Percentiles rank a stretch among this genome's conserved stretches.
These are phyloP conservation scores for Hypoxylon sp. DNA, from an alignment of 2,329 filamentous ascomycete genomes.

Conservation along the genomic window DNA sequence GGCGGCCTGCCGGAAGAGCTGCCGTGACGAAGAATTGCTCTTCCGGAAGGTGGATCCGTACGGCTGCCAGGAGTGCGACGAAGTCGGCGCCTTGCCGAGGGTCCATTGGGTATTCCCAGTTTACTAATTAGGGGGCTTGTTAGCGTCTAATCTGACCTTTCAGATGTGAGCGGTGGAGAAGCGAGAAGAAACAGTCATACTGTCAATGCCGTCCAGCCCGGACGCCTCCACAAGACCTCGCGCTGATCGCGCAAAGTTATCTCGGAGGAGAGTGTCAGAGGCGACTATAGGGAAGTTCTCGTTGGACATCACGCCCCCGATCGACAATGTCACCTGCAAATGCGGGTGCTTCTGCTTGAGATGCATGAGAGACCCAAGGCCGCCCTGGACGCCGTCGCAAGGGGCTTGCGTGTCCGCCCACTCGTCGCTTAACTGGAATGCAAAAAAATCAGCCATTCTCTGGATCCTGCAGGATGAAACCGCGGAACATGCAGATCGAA, in stretches of 20 bases:
- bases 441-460: conserved; percentile 20
- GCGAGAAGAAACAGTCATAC: conserved; percentile 59
- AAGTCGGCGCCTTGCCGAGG: conserved; percentile 77
- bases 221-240: conserved; percentile 76
- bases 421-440: conserved; percentile 78
- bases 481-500: conserved; percentile 15
- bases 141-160: conserved; percentile 7
- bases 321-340: conserved; percentile 80
- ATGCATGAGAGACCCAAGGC: conserved; percentile 78
- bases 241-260: conserved; percentile 78
- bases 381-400: conserved; percentile 78
- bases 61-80: conserved; percentile 72
- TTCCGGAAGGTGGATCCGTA: conserved; percentile 76
- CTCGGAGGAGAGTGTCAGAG: conserved; percentile 67
- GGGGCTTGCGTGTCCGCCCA: conserved; percentile 79
- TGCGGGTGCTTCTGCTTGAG: conserved; percentile 78
- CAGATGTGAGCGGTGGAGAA: conserved; percentile 7
- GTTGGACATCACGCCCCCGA: conserved; percentile 76
- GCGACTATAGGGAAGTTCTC: conserved; percentile 77
- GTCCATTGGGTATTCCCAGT: conserved; percentile 82
- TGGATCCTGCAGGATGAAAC: conserved; percentile 24
- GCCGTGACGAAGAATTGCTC: conserved; percentile 78
- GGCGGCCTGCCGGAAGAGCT: conserved; percentile 76
- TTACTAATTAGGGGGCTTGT: conserved; percentile 64
- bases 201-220: conserved; percentile 80